A percentile compares a stretch with the other conserved stretches of the same genome.
These are phyloP conservation scores for Camptophora hylomeconis DNA, from an alignment of 2,329 filamentous ascomycete genomes.

Conservation along the genomic window DNA sequence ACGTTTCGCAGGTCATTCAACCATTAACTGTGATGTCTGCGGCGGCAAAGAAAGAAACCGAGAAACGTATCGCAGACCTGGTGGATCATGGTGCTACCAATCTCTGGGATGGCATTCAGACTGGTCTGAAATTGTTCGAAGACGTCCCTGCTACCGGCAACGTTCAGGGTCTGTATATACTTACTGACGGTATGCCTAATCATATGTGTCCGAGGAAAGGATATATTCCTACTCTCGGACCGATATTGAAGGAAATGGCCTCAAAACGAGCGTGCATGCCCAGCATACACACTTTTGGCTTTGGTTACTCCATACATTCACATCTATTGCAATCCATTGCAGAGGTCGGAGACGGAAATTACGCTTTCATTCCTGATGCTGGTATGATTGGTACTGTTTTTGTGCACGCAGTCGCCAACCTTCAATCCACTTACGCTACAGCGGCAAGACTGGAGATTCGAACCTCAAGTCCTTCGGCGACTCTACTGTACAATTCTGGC, in stretches of 20 bases:
- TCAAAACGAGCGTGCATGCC: constrained; percentile 14
- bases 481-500: background rate
- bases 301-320: constrained; percentile 37
- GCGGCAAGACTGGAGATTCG: constrained; percentile 32
- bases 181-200: constrained; percentile 35
- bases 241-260: constrained; percentile 18
- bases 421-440: constrained; percentile 45
- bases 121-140: constrained; percentile 38
- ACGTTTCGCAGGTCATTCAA: constrained; percentile 24
- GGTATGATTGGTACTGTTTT: constrained; percentile 51
- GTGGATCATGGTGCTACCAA: constrained; percentile 33
- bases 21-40: constrained; percentile 35
- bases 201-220: constrained; percentile 39
- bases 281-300: constrained; percentile 39
- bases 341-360: constrained; percentile 44
- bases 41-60: constrained; percentile 31
- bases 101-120: constrained; percentile 43
- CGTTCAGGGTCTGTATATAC: constrained; percentile 21
- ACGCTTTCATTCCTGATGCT: constrained; percentile 48
- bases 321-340: constrained; percentile 48
- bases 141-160: constrained; percentile 18
- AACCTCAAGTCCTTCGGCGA: background rate
- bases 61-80: constrained; percentile 33
- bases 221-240: constrained; percentile 41
- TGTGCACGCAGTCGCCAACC: constrained; percentile 47